Conservation (phyloP, 2,329 filamentous ascomycete genomes). For the Fusarium sp. region DNA sequence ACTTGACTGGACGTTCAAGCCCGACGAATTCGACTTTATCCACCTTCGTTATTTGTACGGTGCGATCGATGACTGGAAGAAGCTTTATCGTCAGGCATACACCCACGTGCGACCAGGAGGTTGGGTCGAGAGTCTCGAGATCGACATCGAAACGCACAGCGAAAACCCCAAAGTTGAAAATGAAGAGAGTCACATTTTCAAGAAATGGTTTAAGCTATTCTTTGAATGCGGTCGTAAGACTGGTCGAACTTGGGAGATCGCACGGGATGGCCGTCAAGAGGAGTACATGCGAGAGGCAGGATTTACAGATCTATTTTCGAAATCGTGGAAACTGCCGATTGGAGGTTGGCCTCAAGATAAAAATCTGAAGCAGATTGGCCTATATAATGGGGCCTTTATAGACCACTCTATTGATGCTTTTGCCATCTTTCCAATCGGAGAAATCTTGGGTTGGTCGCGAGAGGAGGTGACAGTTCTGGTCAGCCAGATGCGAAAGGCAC, state of each 20-base stretch:
- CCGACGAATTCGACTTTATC: slow-evolving; percentile 66
- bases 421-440: slow-evolving; percentile 25
- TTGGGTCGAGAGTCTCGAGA: slow-evolving; percentile 38
- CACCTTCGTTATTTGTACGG: slow-evolving; percentile 69
- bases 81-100: slow-evolving; percentile 65
- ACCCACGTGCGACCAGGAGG: slow-evolving; percentile 58
- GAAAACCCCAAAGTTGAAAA: slow-evolving; percentile 26
- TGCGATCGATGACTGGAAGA: slow-evolving; percentile 67
- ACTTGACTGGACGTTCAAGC: slow-evolving; percentile 58
- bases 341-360: slow-evolving; percentile 37
- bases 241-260: slow-evolving; percentile 45
- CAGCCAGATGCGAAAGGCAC: slow-evolving; percentile 25
- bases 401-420: slow-evolving; percentile 31
- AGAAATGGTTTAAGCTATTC: slow-evolving; percentile 34
- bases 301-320: slow-evolving; percentile 31
- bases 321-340: slow-evolving; percentile 25
- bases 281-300: slow-evolving; percentile 37
- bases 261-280: slow-evolving; percentile 37
- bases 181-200: slow-evolving; percentile 34
- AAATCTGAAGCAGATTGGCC: slow-evolving; percentile 34
- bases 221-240: slow-evolving; percentile 44
- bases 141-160: slow-evolving; percentile 37
- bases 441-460: slow-evolving; percentile 36
- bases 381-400: slow-evolving; percentile 28
- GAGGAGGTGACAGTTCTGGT: slow-evolving; percentile 28